Evolutionary conservation across 345 rosid genomes (phyloP).

Genomic region (Balakata baccata): DNA sequence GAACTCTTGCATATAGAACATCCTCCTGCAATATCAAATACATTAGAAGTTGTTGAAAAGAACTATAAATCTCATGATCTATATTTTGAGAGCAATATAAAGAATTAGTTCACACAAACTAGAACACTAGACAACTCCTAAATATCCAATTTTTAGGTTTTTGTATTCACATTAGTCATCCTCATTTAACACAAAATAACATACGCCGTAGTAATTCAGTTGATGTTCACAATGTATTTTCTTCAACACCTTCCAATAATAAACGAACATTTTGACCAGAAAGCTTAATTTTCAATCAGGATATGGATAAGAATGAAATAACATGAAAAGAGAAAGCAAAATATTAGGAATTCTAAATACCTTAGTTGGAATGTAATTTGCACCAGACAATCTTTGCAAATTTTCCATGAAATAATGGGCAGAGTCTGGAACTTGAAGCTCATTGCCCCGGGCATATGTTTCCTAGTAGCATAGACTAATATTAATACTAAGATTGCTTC

Average conservation of each 20-base stretch:
- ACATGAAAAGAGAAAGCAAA: background rate
- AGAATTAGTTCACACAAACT: background rate
- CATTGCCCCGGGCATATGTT: slow-evolving; percentile 73
- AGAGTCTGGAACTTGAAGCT: slow-evolving; percentile 97
- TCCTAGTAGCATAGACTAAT: slow-evolving; percentile 48
- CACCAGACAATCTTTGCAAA: slow-evolving; percentile 69
- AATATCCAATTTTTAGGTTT: background rate
- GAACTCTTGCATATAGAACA: slow-evolving; percentile 91
- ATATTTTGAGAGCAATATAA: background rate
- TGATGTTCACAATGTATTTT: background rate
- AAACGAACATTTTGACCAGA: background rate
- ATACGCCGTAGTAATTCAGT: background rate
- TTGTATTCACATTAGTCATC: background rate
- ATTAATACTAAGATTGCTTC: background rate
- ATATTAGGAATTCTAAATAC: slow-evolving; percentile 32
- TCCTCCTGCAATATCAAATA: slow-evolving; percentile 59
- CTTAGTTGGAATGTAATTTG: slow-evolving; percentile 87
- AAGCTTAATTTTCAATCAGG: background rate
- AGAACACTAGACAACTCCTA: background rate
- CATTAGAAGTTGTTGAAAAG: slow-evolving; percentile 11
- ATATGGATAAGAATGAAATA: background rate
- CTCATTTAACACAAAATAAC: background rate
- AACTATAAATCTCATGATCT: background rate
- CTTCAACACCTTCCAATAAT: background rate
- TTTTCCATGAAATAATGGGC: slow-evolving; percentile 88